Conservation (phyloP, 2,329 filamentous ascomycete species). For the Huntiella savannae region DNA sequence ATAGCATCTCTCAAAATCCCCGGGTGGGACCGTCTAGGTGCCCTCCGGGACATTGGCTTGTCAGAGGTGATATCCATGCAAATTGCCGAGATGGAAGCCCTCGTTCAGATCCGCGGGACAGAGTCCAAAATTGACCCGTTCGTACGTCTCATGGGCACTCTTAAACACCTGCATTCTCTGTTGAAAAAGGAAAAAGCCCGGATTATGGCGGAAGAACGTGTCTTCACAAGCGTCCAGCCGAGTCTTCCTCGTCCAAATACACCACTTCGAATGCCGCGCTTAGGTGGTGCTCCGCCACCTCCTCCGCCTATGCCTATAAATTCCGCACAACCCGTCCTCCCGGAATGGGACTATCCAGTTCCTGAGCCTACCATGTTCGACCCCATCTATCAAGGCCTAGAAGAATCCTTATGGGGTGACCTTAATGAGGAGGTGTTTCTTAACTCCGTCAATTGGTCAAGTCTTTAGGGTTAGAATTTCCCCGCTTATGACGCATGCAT, state of each 20-base stretch:
- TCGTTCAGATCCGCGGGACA: constrained; percentile 14
- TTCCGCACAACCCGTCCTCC: too few species aligned
- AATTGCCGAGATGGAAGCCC: constrained; percentile 16
- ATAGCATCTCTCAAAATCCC: constrained; percentile 26
- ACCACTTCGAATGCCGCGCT: too few species aligned
- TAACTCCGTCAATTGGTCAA: constrained; percentile 14
- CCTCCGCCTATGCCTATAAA: too few species aligned
- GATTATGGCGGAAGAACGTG: not conserved
- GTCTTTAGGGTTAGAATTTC: not conserved
- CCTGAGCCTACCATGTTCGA: constrained; percentile 18
- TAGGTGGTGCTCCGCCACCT: too few species aligned
- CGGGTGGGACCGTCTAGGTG: constrained; percentile 25
- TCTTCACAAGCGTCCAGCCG: not conserved
- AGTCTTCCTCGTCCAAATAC: too few species aligned
- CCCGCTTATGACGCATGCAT: too few species aligned
- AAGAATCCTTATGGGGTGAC: constrained; percentile 17
- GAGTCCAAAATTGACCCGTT: constrained; percentile 10
- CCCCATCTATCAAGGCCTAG: constrained; percentile 20
- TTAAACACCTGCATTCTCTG: constrained; percentile 8
- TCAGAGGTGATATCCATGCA: constrained; percentile 17
- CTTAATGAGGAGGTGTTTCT: constrained; percentile 18
- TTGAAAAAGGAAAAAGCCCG: constrained; percentile 11
- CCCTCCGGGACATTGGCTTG: constrained; percentile 21
- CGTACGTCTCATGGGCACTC: constrained; percentile 10
- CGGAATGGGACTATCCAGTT: too few species aligned